These are phyloP conservation scores for Exophiala sp. DNA, from an alignment of 2,329 filamentous ascomycete species.

Conservation along the genomic window DNA sequence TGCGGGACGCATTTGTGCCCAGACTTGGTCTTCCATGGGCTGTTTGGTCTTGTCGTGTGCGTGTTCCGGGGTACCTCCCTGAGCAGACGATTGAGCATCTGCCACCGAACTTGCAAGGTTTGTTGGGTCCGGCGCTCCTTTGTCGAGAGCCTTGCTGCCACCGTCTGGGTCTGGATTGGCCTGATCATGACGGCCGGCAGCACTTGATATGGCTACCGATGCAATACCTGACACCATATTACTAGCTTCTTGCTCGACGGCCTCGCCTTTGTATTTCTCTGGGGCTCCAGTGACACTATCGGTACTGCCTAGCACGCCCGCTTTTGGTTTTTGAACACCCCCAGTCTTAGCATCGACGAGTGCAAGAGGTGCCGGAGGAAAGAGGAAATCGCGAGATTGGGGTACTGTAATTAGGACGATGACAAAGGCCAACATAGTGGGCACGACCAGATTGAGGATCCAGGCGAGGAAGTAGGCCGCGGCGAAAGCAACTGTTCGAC, in stretches of 20 bases:
- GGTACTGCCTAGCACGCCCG: slow-evolving; percentile 70
- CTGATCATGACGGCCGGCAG: slow-evolving; percentile 72
- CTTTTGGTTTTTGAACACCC: slow-evolving; percentile 71
- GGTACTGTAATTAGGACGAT: slow-evolving; percentile 66
- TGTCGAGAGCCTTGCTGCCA: slow-evolving; percentile 44
- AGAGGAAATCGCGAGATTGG: slow-evolving; percentile 59
- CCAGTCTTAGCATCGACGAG: slow-evolving; percentile 68
- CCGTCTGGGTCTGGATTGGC: slow-evolving; percentile 51
- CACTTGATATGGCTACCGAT: slow-evolving; percentile 68
- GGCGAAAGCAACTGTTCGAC: slow-evolving; percentile 65
- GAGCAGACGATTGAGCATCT: slow-evolving; percentile 52
- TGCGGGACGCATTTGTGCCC: slow-evolving; percentile 68
- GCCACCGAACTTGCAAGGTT: slow-evolving; percentile 53
- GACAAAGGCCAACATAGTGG: slow-evolving; percentile 56
- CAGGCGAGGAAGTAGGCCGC: slow-evolving; percentile 63
- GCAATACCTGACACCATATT: slow-evolving; percentile 75
- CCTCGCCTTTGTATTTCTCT: slow-evolving; percentile 78
- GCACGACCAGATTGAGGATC: slow-evolving; percentile 67
- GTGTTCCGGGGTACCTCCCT: slow-evolving; percentile 49
- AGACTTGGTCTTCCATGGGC: slow-evolving; percentile 72
- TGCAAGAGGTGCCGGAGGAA: slow-evolving; percentile 73
- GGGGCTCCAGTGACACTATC: slow-evolving; percentile 77
- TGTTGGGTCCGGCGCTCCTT: slow-evolving; percentile 59
- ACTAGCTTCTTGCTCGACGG: slow-evolving; percentile 76
- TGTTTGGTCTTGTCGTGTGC: slow-evolving; percentile 73